Conservation (phyloP, 1,284 basidiomycete species). For the Gymnopus androsaceus region DNA sequence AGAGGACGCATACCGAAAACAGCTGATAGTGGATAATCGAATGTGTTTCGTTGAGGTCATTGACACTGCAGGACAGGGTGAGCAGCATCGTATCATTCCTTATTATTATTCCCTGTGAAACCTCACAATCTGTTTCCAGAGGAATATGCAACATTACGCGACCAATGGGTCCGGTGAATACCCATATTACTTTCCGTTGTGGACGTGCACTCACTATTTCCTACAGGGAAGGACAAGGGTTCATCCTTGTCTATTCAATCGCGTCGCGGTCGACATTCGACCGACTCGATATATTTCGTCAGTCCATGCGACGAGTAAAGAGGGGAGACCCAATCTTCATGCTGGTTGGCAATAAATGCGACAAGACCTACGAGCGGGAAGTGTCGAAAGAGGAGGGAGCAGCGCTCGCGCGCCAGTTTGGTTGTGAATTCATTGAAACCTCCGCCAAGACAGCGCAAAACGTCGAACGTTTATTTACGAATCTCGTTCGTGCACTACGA, state of each 20-base stretch:
- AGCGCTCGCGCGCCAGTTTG: constrained; percentile 82
- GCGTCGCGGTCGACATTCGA: constrained; percentile 94
- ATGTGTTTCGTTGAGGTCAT: constrained; percentile 93
- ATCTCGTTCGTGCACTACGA: constrained; percentile 88
- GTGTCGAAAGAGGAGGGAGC: constrained; percentile 89
- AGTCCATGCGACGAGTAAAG: constrained; percentile 93
- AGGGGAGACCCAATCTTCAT: constrained; percentile 84
- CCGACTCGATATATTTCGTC: constrained; percentile 91
- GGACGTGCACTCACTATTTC: constrained; percentile 13
- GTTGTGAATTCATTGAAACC: constrained; percentile 95
- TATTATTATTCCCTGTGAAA: constrained; percentile 17
- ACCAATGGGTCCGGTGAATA: constrained; percentile 96
- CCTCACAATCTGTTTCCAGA: constrained; percentile 48
- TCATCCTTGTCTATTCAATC: constrained; percentile 98
- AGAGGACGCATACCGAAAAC: constrained; percentile 94
- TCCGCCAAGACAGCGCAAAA: constrained; percentile 95
- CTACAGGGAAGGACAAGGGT: constrained; percentile 95
- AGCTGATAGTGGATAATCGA: constrained; percentile 87
- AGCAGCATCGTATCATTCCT: constrained; percentile 28
- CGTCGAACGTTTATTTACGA: constrained; percentile 92
- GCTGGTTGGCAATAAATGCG: constrained; percentile 91
- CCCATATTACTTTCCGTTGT: neutral
- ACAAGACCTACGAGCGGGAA: constrained; percentile 84
- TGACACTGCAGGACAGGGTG: constrained; percentile 93
- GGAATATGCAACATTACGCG: constrained; percentile 95